Evolutionary conservation across 1,284 basidiomycete genomes (phyloP), one percentile per base, ranked within the genome.

Genomic region (Papiliotrema terrestris): DNA sequence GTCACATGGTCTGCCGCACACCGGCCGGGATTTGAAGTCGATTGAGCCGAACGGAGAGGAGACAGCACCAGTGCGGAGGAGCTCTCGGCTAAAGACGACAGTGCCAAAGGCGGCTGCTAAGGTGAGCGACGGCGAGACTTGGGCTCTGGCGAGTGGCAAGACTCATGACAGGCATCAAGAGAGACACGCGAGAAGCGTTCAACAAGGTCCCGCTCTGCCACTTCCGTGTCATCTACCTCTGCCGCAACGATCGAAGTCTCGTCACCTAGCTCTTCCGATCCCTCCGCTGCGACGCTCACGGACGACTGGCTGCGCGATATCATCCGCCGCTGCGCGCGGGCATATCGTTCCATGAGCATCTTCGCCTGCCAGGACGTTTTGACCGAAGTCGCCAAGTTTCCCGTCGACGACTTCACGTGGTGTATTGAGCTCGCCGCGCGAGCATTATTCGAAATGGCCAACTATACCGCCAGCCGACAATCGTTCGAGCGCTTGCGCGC

Each of bases 401-500:
- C 91, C n/a, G 73, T 79, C 53, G 81, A 83, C 52, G 79, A 83
- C 54, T 86, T 87, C 42, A 81, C 87, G 49, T 86, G 84, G 80
- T 86, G 89, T 39, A 80, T 92, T 68, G 84, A 86, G 23, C 83
- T 93, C 80, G 83, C 88, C 26, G 93, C 88, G 6, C 83, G 85
- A 72, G 88, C 89, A 38, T 86, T 90, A 69, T 95, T 91, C 74
- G 92, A 95, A 74, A 82, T 84, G 72, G 83, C 87, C 57, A 87
- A 95, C 69, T 95, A 94, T 77, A 80, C 83, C 59, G 83, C 81
- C 91, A 89, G 92, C 42, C 87, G 91, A 68, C 84, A 89, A 60
- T 89, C 89, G 35, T 97, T 95, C 79, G 83, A 83, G 64, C 83
- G 84, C 22, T 84, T 91, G 45, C 82, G 91, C 43, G 80, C 80